These are phyloP conservation scores for Wolfiporia cocos DNA, from an alignment of 1,284 basidiomycete genomes.

Conservation along the genomic window DNA sequence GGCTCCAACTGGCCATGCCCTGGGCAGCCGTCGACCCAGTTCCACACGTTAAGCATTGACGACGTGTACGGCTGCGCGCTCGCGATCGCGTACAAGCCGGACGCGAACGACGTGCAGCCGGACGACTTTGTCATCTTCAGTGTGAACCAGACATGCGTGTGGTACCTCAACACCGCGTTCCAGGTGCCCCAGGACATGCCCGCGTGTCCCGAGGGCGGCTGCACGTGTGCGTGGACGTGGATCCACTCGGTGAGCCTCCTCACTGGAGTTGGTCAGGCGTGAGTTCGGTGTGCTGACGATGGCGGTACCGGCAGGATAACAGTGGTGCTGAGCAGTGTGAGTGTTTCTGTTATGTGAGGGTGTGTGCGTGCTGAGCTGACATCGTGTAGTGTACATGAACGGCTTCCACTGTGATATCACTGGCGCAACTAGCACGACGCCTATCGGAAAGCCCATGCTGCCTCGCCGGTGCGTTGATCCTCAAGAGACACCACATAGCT, in stretches of 20 bases:
- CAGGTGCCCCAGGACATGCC: conserved; percentile 61
- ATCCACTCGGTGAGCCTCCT: conserved; percentile 43
- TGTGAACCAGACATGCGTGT: conserved; percentile 69
- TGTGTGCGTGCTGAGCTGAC: not conserved
- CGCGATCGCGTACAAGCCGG: conserved; percentile 64
- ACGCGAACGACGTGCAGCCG: conserved; percentile 48
- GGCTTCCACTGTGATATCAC: conserved; percentile 70
- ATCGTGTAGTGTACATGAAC: conserved; percentile 57
- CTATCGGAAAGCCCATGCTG: conserved; percentile 45
- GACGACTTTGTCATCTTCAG: conserved; percentile 70
- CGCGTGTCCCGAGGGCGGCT: conserved; percentile 57
- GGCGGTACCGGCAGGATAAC: conserved; percentile 15
- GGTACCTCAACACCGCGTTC: conserved; percentile 60
- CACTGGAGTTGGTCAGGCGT: not conserved
- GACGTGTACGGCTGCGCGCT: conserved; percentile 63
- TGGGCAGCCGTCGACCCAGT: conserved; percentile 32
- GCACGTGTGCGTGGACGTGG: conserved; percentile 73
- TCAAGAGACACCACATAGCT: not conserved
- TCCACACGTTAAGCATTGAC: conserved; percentile 46
- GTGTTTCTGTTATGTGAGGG: conserved; percentile 7
- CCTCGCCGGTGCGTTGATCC: conserved; percentile 39
- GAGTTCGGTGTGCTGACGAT: not conserved
- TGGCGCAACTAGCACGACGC: conserved; percentile 42
- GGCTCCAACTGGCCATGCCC: conserved; percentile 42
- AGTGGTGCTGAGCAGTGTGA: conserved; percentile 42